These are phyloP conservation scores for Rutstroemia sydowiana DNA, from an alignment of 2,329 filamentous ascomycete genomes.

Conservation along the genomic window DNA sequence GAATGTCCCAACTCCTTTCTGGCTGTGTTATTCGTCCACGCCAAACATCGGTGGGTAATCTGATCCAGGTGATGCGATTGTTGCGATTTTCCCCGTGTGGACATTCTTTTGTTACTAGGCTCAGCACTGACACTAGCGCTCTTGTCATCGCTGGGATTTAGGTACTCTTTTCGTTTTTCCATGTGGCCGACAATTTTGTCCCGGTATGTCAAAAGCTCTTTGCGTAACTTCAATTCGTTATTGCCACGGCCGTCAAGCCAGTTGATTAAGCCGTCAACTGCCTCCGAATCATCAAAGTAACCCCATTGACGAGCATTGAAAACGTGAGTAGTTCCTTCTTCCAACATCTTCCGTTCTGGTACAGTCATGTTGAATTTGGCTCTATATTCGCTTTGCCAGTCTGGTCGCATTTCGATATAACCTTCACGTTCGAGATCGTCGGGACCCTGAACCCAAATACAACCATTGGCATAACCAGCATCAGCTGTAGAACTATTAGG, in stretches of 20 bases:
- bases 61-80: slow-evolving; percentile 42
- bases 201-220: slow-evolving; percentile 72
- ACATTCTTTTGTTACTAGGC: slow-evolving; percentile 41
- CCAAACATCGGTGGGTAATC: slow-evolving; percentile 50
- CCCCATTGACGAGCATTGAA: slow-evolving; percentile 79
- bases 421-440: slow-evolving; percentile 80
- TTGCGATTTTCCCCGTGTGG: slow-evolving; percentile 49
- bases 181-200: slow-evolving; percentile 73
- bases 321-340: slow-evolving; percentile 78
- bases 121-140: slow-evolving; percentile 37
- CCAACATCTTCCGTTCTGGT: slow-evolving; percentile 72
- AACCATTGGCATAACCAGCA: slow-evolving; percentile 86
- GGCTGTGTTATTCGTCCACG: slow-evolving; percentile 59
- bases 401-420: slow-evolving; percentile 70
- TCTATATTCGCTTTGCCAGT: slow-evolving; percentile 68
- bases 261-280: slow-evolving; percentile 69
- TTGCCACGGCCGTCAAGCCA: slow-evolving; percentile 86
- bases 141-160: slow-evolving; percentile 45
- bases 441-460: slow-evolving; percentile 93
- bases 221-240: slow-evolving; percentile 80
- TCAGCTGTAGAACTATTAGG: slow-evolving; percentile 81
- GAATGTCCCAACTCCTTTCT: slow-evolving; percentile 50
- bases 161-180: slow-evolving; percentile 69
- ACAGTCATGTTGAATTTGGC: slow-evolving; percentile 75
- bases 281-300: slow-evolving; percentile 74